Conservation (phyloP, 495 filamentous ascomycete species). For the Penicillium daleae region DNA sequence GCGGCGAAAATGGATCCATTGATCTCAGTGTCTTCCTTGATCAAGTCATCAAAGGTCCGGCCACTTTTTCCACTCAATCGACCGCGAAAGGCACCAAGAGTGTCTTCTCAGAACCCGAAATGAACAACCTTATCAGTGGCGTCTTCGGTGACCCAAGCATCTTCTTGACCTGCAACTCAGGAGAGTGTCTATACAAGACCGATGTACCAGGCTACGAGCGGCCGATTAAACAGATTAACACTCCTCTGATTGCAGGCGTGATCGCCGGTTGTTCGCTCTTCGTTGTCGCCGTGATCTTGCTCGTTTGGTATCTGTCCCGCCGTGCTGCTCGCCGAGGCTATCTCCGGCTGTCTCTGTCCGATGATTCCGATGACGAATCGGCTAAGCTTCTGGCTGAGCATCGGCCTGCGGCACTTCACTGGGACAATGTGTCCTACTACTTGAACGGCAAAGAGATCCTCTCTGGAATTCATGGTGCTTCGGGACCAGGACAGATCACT, state of each 20-base stretch:
- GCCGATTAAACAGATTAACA: slow-evolving; percentile 94
- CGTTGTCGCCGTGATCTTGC: slow-evolving; percentile 78
- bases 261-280: slow-evolving; percentile 89
- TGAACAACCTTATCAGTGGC: slow-evolving; percentile 83
- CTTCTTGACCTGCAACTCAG: slow-evolving; percentile 75
- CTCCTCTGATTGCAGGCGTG: slow-evolving; percentile 90
- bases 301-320: slow-evolving; percentile 87
- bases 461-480: slow-evolving; percentile 76
- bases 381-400: slow-evolving; percentile 86
- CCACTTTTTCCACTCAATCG: slow-evolving; percentile 74
- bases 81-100: slow-evolving; percentile 66
- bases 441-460: slow-evolving; percentile 90
- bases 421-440: slow-evolving; percentile 83
- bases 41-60: slow-evolving; percentile 80
- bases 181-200: slow-evolving; percentile 90
- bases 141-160: slow-evolving; percentile 94
- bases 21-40: slow-evolving; percentile 89
- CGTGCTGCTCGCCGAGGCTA: slow-evolving; percentile 65
- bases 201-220: slow-evolving; percentile 89
- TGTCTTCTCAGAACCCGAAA: slow-evolving; percentile 80
- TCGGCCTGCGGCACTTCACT: slow-evolving; percentile 85
- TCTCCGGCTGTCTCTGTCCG: slow-evolving; percentile 73
- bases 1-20: slow-evolving; percentile 86
- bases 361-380: slow-evolving; percentile 89
- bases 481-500: slow-evolving; percentile 86